phyloP scores from a whole-genome alignment of 2,329 filamentous ascomycete species.

The Ophiostoma fasciatum region DNA sequence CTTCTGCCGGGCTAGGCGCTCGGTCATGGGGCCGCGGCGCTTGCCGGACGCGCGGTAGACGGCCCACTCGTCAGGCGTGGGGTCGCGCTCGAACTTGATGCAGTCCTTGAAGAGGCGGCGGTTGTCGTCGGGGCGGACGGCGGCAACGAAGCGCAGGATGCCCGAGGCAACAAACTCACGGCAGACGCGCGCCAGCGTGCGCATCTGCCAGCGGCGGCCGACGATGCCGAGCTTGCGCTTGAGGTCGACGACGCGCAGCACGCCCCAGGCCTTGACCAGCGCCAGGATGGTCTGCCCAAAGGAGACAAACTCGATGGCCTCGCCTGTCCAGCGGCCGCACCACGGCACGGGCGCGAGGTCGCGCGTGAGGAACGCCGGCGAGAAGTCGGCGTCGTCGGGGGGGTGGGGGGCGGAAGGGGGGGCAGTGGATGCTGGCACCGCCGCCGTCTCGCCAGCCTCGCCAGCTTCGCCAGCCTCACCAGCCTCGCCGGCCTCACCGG shows the following conservation, averaged over 20 bases:
- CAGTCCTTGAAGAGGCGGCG: constrained; percentile 45
- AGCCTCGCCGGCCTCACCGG: constrained; percentile 10
- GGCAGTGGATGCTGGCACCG: not conserved
- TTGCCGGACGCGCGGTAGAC: constrained; percentile 37
- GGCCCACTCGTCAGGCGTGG: constrained; percentile 41
- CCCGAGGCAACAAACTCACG: constrained; percentile 42
- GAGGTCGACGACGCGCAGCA: constrained; percentile 43
- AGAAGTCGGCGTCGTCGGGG: constrained; percentile 17
- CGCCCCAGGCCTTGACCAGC: constrained; percentile 40
- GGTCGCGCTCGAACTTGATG: constrained; percentile 41
- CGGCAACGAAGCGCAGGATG: constrained; percentile 41
- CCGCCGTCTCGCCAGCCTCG: not conserved
- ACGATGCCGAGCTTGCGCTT: constrained; percentile 41
- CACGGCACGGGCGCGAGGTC: constrained; percentile 41
- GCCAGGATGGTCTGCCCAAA: constrained; percentile 43
- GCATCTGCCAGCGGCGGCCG: constrained; percentile 44
- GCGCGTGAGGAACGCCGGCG: constrained; percentile 17
- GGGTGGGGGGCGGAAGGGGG: not conserved
- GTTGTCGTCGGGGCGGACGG: constrained; percentile 32
- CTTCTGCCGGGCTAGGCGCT: constrained; percentile 7
- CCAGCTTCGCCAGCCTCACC: constrained; percentile 16
- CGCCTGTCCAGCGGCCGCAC: constrained; percentile 39
- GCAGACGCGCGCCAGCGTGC: constrained; percentile 41
- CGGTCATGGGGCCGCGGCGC: constrained; percentile 12
- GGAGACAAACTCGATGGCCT: constrained; percentile 42